Evolutionary conservation across 2,329 filamentous ascomycete species (phyloP), one percentile per base, ranked within the genome.

Genomic region (Fusarium longipes): DNA sequence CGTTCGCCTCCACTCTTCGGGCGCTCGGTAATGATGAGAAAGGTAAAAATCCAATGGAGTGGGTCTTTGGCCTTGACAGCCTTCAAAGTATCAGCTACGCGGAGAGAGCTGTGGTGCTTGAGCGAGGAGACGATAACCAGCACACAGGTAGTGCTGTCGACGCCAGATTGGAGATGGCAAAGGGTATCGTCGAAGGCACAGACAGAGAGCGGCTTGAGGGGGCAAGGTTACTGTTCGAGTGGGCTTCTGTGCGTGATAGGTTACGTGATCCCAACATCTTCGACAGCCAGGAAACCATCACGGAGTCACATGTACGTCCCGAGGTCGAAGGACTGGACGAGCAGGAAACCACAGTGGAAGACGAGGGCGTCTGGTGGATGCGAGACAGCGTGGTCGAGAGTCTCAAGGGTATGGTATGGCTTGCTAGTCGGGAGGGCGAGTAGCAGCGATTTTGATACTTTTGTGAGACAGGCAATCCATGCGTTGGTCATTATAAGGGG

Each of bases 1-100:
- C 87, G 10, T 97, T 97, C 76, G 84, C 87, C 7, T 89, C 91
- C 0, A 93, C 93, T 0, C 83, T 97, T 15, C 85, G 89, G 4
- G 91, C 92, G 0, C 83, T 96, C 27, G 92, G 91, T 57, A 77
- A 67, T 64, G 74, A 73, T 30, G 66, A 70, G 6, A 73, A 75
- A 32, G 70, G 71, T 18, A 61, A 75, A 10, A 75, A 79, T 6
- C 82, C 91, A 1, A 86, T 95, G 73, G 88, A 91, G 63, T 95
- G 92, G 91, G 75, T 97, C 2, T 93, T 97, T 75, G 79, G 82
- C 2, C 83, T 93, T 0, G 82, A 85, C 67, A 84, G 58, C 74
- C 91, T 81, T 59, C 76, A 71, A 74, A 79, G 68, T 65, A 86
- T 82, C 76, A 91, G 81, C 76, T 82, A 90, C 50, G 87, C 90